These are phyloP conservation scores for Hymenoscyphus infarciens DNA, from an alignment of 2,329 filamentous ascomycete genomes.

Conservation along the genomic window DNA sequence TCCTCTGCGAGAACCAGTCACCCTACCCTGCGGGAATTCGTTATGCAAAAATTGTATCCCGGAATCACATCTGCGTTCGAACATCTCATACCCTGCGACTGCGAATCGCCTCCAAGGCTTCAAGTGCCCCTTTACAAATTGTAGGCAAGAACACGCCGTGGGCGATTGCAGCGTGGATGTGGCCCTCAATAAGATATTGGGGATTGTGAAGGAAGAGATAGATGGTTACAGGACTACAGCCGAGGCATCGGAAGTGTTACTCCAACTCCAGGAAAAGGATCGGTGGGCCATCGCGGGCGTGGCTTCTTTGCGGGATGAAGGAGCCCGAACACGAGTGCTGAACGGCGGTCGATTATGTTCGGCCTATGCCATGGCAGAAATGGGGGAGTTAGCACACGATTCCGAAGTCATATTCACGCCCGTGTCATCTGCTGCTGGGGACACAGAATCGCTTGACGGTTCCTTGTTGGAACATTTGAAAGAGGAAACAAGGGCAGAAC, in stretches of 20 bases:
- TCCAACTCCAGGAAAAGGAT: conserved; percentile 40
- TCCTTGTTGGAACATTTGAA: conserved; percentile 55
- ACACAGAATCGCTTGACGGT: conserved; percentile 40
- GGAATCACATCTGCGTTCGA: conserved; percentile 55
- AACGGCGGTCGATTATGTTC: conserved; percentile 59
- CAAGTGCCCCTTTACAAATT: conserved; percentile 66
- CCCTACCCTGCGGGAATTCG: conserved; percentile 76
- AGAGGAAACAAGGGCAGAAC: conserved; percentile 60
- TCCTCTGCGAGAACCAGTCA: conserved; percentile 65
- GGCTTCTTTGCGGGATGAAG: conserved; percentile 39
- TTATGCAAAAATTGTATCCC: conserved; percentile 76
- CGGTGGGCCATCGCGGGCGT: conserved; percentile 42
- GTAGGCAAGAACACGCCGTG: conserved; percentile 67
- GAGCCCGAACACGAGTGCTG: conserved; percentile 38
- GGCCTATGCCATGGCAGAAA: conserved; percentile 62
- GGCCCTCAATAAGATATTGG: conserved; percentile 67
- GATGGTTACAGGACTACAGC: conserved; percentile 37
- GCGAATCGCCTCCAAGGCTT: conserved; percentile 67
- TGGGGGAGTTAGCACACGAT: conserved; percentile 55
- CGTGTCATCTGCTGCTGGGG: conserved; percentile 25
- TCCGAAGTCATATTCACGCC: conserved; percentile 52
- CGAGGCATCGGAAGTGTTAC: conserved; percentile 39
- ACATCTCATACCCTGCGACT: conserved; percentile 74
- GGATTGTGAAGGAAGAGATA: conserved; percentile 55
- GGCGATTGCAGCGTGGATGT: conserved; percentile 78